A percentile compares a stretch with the other conserved stretches of the same genome.
Evolutionary conservation across 2,329 filamentous ascomycete genomes (phyloP).

Genomic region (Neocucurbitaria cava): DNA sequence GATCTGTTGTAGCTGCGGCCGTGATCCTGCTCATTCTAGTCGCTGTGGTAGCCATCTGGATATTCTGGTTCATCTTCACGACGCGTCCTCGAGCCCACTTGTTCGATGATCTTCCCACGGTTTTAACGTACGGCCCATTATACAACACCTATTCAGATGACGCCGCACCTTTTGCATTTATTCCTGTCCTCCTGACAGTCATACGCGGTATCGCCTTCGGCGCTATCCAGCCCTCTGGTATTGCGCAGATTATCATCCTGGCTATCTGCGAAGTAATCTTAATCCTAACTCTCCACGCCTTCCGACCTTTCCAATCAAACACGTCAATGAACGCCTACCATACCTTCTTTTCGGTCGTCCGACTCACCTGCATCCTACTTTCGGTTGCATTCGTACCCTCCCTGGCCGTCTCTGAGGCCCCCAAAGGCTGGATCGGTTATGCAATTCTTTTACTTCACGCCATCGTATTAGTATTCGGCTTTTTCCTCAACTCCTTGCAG

Average conservation of each 20-base stretch:
- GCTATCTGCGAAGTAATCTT: slow-evolving; percentile 94
- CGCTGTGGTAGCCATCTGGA: slow-evolving; percentile 76
- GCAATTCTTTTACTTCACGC: slow-evolving; percentile 86
- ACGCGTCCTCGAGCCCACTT: slow-evolving; percentile 85
- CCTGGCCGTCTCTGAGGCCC: slow-evolving; percentile 76
- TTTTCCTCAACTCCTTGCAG: slow-evolving; percentile 89
- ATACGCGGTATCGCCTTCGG: slow-evolving; percentile 89
- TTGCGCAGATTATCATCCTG: slow-evolving; percentile 89
- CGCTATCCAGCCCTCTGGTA: slow-evolving; percentile 88
- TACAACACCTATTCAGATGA: slow-evolving; percentile 98
- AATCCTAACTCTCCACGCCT: slow-evolving; percentile 84
- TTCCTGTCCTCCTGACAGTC: slow-evolving; percentile 84
- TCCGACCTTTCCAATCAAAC: slow-evolving; percentile 85
- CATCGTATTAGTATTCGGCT: slow-evolving; percentile 84
- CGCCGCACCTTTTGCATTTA: slow-evolving; percentile 85
- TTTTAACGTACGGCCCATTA: slow-evolving; percentile 87
- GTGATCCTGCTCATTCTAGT: slow-evolving; percentile 76
- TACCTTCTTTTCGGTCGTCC: slow-evolving; percentile 78
- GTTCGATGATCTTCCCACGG: slow-evolving; percentile 90
- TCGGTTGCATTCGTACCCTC: slow-evolving; percentile 78
- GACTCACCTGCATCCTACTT: slow-evolving; percentile 69
- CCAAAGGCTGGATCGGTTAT: slow-evolving; percentile 96
- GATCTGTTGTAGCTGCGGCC: slow-evolving; percentile 75
- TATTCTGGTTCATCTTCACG: slow-evolving; percentile 79
- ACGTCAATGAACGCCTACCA: slow-evolving; percentile 99